Evolutionary conservation across 768 basidiomycete genomes (phyloP), one percentile per base, ranked within the genome.

Genomic region (Trametes cubensis): DNA sequence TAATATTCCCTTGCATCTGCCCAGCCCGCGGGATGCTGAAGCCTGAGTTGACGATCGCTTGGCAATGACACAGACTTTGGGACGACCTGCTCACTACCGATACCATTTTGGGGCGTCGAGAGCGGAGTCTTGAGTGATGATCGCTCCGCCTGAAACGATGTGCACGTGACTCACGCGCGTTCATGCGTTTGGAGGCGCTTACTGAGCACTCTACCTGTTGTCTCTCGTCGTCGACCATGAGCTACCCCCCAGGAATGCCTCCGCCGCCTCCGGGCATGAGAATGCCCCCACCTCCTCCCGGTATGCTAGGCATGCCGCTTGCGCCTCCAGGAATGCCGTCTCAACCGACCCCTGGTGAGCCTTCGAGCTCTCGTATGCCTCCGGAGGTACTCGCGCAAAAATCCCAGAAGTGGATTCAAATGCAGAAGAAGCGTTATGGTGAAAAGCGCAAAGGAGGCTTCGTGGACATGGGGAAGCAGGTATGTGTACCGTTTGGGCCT

Each of bases 361-460:
- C 79, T 0, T 73, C 74, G 2, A 68, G 76, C 21, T 78, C 79
- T 11, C 75, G 76, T 34, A 78, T 90, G 69, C 78, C 84, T 42
- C 80, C 81, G 17, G 87, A 87, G 80, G 85, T 89, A 64, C 83
- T 98, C 68, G 86, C 88, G 39, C 88, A 91, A 76, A 99, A 98
- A 80, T 88, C 92, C 40, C 88, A 94, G 79, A 98, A 98, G 81
- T 98, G 94, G 94, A 79, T 91, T 58, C 89, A 92, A 69, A 90
- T 94, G 88, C 94, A 96, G 79, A 88, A 82, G 77, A 94, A 89
- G 76, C 83, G 94, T 62, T 97, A 94, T 66, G 94, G 94, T 57
- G 92, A 90, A 79, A 95, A 92, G 80, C 80, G 92, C 64, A 92
- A 87, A 75, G 92, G 91, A 34, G 93, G 90, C 34, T 94, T 85